These are phyloP conservation scores for Calonectria pauciramosa DNA, from an alignment of 2,329 filamentous ascomycete species.

Conservation along the genomic window DNA sequence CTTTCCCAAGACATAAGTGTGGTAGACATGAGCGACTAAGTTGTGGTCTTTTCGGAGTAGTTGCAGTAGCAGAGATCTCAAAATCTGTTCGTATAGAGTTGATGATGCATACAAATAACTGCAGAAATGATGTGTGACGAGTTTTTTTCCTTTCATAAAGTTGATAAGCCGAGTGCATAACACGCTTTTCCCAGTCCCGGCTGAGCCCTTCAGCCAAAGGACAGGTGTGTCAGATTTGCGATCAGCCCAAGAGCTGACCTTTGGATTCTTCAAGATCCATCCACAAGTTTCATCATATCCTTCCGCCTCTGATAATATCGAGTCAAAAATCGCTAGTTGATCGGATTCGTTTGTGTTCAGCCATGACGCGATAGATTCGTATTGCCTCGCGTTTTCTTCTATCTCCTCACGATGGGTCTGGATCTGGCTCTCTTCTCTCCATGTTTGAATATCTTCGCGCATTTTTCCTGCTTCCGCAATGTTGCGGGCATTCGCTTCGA, in stretches of 20 bases:
- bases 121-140: conserved; percentile 30
- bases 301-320: not conserved
- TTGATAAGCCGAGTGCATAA: conserved; percentile 29
- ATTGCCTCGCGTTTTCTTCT: conserved; percentile 19
- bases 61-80: conserved; percentile 21
- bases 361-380: conserved; percentile 28
- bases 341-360: conserved; percentile 25
- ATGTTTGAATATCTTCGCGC: conserved; percentile 27
- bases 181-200: conserved; percentile 34
- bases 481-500: conserved; percentile 48
- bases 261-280: conserved; percentile 27
- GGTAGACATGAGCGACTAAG: conserved; percentile 24
- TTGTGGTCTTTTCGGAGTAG: conserved; percentile 26
- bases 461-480: conserved; percentile 42
- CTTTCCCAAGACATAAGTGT: conserved; percentile 26
- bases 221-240: conserved; percentile 9
- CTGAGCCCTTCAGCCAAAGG: conserved; percentile 28
- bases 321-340: conserved; percentile 22
- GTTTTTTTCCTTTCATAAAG: conserved; percentile 14
- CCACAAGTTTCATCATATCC: conserved; percentile 20
- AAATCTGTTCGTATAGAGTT: conserved; percentile 21
- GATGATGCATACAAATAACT: conserved; percentile 21
- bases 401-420: not conserved
- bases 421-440: conserved; percentile 27
- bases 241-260: conserved; percentile 16